phyloP scores from a whole-genome alignment of 2,329 filamentous ascomycete species.

The Xylariaceae sp. region DNA sequence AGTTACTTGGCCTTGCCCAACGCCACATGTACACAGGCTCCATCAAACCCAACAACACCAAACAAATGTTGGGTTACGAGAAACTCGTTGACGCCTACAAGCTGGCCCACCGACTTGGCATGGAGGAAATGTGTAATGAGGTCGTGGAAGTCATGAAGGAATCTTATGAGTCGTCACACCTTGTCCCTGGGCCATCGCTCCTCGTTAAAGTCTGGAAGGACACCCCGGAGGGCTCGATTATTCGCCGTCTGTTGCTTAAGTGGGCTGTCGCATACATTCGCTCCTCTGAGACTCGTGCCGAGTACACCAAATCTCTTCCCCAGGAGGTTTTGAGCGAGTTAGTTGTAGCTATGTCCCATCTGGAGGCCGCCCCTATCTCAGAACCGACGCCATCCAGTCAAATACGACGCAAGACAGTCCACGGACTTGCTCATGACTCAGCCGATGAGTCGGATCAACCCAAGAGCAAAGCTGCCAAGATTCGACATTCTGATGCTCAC shows the following conservation, averaged over 20 bases:
- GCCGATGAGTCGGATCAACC: conserved; percentile 32
- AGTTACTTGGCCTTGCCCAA: conserved; percentile 37
- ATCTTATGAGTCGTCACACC: conserved; percentile 45
- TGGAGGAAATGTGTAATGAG: conserved; percentile 52
- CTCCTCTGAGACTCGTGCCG: conserved; percentile 49
- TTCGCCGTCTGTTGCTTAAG: conserved; percentile 52
- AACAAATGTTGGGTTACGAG: conserved; percentile 38
- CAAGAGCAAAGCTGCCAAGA: conserved; percentile 26
- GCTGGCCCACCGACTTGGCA: conserved; percentile 45
- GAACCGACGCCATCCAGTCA: conserved; percentile 13
- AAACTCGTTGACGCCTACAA: conserved; percentile 54
- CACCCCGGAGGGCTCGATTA: conserved; percentile 55
- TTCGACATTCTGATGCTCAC: conserved; percentile 35
- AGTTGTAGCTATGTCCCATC: conserved; percentile 57
- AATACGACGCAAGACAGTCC: conserved; percentile 40
- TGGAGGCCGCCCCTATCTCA: conserved; percentile 36
- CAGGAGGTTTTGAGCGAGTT: conserved; percentile 60
- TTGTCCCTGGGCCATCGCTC: conserved; percentile 54
- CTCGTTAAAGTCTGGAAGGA: conserved; percentile 60
- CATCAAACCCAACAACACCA: too few species aligned
- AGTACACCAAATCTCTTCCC: conserved; percentile 57
- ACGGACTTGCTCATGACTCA: conserved; percentile 42
- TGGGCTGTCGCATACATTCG: conserved; percentile 63
- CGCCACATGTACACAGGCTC: too few species aligned
- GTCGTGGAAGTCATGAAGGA: conserved; percentile 56